These are phyloP conservation scores for Zygosaccharomyces rouxii DNA, from an alignment of 805 yeast genomes.

Conservation along the genomic window DNA sequence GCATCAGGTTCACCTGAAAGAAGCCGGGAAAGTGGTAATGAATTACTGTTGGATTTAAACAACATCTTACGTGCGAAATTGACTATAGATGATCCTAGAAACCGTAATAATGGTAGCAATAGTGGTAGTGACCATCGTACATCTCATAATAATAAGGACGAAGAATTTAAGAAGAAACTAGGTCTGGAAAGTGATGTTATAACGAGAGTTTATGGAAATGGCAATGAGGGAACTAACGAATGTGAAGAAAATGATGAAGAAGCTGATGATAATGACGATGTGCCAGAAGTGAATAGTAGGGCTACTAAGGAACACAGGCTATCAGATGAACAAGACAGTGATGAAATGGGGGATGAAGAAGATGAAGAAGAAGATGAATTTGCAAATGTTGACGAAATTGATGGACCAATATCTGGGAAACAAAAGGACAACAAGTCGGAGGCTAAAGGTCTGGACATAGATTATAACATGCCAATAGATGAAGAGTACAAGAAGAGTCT, in stretches of 20 bases:
- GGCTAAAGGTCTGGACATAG: slow-evolving; percentile 14
- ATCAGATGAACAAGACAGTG: slow-evolving; percentile 12
- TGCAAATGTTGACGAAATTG: slow-evolving; percentile 37
- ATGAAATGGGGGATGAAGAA: slow-evolving; percentile 15
- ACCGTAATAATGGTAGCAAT: not conserved
- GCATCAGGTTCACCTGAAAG: slow-evolving; percentile 3
- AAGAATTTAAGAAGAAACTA: slow-evolving; percentile 21
- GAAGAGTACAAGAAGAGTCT: slow-evolving; percentile 34
- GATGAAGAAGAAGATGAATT: slow-evolving; percentile 32
- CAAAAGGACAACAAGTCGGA: slow-evolving; percentile 8
- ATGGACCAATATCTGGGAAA: slow-evolving; percentile 31
- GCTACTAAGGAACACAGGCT: not conserved
- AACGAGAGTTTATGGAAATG: slow-evolving; percentile 12
- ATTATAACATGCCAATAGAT: slow-evolving; percentile 36
- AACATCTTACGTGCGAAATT: slow-evolving; percentile 24
- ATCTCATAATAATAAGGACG: slow-evolving; percentile 39
- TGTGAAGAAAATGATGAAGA: slow-evolving; percentile 6
- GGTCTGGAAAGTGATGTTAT: slow-evolving; percentile 18
- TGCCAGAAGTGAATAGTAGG: not conserved
- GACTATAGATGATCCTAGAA: slow-evolving; percentile 16
- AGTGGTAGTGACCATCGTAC: slow-evolving; percentile 1
- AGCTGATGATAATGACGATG: not conserved
- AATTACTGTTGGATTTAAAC: slow-evolving; percentile 25
- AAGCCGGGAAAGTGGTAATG: slow-evolving; percentile 12
- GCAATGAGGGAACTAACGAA: slow-evolving; percentile 10